Evolutionary conservation across 371 early-diverging fungal species (phyloP), one percentile per base, ranked within the genome.

Genomic region (Syncephalis plumigaleata): DNA sequence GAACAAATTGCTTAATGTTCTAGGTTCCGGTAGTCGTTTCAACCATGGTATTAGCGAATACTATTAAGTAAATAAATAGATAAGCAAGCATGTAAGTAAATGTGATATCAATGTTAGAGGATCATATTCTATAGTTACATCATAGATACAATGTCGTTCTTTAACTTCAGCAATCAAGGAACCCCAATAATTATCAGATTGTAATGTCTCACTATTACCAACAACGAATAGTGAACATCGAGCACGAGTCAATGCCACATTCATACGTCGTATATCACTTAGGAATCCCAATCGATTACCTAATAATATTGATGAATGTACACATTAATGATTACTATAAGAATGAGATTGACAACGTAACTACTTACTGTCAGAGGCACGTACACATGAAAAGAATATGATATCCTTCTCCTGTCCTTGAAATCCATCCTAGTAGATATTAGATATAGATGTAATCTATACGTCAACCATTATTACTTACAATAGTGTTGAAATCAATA

Each of bases 321-420:
- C 45, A 44, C 22, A 13, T 49, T 22, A 46, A 13, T 13, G 9
- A 2, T 13, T n/a, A 2, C 17, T 23, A 13, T 46, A 39, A 46
- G 3, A 38, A 20, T 21, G 22, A 53, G 11, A 25, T 25, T 15
- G 9, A 50, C 22, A 15, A 21, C n/a, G n/a, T 11, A 9, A 36
- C 17, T 16, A 46, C 44, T 49, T 65, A 70, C 73, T 68, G 17
- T 55, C 40, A 18, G 75, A 71, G 1, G 92, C 87, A 37, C 98
- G 75, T 9, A 98, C 99, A 51, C 91, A 88, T 0, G 93, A 91
- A 46, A 96, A 84, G 42, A 96, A 81, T 39, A 96, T 86, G 25
- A 94, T 82, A 24, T 93, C 96, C 60, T 89, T 91, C 55, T 98
- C 99, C 64, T 96, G 95, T 9, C 99, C 99, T 67, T 98, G 98